These are phyloP conservation scores for Poa pratensis DNA, from an alignment of 176 grass and related monocot genomes.

Conservation along the genomic window DNA sequence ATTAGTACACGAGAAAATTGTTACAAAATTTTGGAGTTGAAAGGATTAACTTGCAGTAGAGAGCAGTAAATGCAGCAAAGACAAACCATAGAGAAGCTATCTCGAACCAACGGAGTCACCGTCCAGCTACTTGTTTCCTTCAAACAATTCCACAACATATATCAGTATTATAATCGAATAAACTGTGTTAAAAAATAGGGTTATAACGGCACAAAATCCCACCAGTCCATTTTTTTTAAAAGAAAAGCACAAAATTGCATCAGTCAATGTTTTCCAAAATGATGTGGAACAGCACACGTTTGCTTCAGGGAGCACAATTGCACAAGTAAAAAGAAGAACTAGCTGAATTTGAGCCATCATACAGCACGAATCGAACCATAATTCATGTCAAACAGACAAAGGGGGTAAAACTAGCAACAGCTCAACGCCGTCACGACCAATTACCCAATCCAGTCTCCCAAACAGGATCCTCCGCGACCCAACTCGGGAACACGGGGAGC, in stretches of 20 bases:
- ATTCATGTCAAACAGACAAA: not conserved
- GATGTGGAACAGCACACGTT: not conserved
- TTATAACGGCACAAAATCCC: not conserved
- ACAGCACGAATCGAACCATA: not conserved
- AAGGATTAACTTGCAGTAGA: not conserved
- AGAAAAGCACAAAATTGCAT: not conserved
- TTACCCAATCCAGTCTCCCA: not conserved
- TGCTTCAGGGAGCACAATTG: not conserved
- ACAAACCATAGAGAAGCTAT: constrained; percentile 91
- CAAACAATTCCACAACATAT: constrained; percentile 9
- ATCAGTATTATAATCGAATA: not conserved
- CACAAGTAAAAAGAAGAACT: not conserved
- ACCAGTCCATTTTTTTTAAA: not conserved
- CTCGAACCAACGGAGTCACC: constrained; percentile 63
- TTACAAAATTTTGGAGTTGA: not conserved
- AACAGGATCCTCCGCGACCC: not conserved
- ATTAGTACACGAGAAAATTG: not conserved
- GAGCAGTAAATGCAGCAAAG: not conserved
- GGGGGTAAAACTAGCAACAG: not conserved
- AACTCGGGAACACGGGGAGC: not conserved
- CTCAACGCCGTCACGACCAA: not conserved
- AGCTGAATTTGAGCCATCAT: not conserved
- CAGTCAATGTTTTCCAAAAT: not conserved
- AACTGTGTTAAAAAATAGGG: not conserved
- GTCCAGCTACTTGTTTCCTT: constrained; percentile 90